Evolutionary conservation across 768 basidiomycete genomes (phyloP).

Genomic region (Leccinum disarticulatum): DNA sequence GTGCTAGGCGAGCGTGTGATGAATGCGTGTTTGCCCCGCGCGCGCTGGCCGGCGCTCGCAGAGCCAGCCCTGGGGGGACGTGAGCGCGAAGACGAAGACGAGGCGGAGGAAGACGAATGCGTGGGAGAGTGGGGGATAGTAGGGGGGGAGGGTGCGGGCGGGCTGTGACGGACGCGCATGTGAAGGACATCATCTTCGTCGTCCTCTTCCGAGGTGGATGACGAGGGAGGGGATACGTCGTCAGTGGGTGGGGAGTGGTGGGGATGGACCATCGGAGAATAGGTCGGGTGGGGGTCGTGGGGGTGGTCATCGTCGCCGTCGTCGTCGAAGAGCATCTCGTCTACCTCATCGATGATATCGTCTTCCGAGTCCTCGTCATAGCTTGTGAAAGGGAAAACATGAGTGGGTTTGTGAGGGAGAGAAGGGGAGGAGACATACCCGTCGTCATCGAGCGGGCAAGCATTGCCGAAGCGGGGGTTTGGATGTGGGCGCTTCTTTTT

Average conservation of each 20-base stretch:
- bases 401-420: background rate
- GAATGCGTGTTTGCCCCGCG: constrained; percentile 46
- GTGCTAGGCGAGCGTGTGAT: constrained; percentile 30
- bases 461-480: constrained; percentile 26
- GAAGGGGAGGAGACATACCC: constrained; percentile 46
- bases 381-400: constrained; percentile 32
- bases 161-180: constrained; percentile 47
- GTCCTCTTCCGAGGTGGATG: constrained; percentile 39
- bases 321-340: constrained; percentile 34
- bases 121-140: constrained; percentile 38
- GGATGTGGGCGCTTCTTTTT: constrained; percentile 30
- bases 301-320: constrained; percentile 26
- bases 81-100: constrained; percentile 23
- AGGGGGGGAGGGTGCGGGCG: constrained; percentile 17
- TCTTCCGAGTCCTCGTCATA: constrained; percentile 73
- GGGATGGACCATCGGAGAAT: constrained; percentile 21
- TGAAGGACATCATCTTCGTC: constrained; percentile 62
- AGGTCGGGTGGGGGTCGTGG: background rate
- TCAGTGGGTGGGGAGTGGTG: constrained; percentile 25
- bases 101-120: constrained; percentile 33
- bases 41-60: constrained; percentile 12
- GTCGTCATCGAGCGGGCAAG: constrained; percentile 49
- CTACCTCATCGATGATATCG: constrained; percentile 50
- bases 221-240: constrained; percentile 28
- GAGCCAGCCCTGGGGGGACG: constrained; percentile 34